Percentiles rank a stretch among this genome's conserved stretches.
phyloP scores from a whole-genome alignment of 2,329 filamentous ascomycete genomes.

The Tetracladium maxilliforme region DNA sequence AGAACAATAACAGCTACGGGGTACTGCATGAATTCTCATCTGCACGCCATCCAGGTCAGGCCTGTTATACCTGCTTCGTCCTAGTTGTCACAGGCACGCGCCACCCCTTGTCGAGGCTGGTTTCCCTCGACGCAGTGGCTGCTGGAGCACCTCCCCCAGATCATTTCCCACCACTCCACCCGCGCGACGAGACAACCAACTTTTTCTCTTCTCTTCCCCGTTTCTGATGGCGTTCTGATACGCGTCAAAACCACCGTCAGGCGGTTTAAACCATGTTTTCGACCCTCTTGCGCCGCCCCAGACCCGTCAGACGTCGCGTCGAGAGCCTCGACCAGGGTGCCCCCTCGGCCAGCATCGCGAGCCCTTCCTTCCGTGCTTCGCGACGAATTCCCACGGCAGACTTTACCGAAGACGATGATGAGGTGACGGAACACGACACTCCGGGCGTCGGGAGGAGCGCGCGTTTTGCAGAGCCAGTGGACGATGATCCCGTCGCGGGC shows the following conservation, averaged over 20 bases:
- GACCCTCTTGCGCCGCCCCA: slow-evolving; percentile 13
- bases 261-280: slow-evolving; percentile 13
- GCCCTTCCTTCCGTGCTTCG: neutral
- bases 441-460: slow-evolving; percentile 20
- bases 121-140: no score
- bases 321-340: slow-evolving; percentile 6
- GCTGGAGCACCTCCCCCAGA: no score
- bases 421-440: slow-evolving; percentile 10
- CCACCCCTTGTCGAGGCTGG: no score
- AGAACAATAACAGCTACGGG: no score
- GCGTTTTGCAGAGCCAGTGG: slow-evolving; percentile 9
- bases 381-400: slow-evolving; percentile 43
- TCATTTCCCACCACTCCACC: no score
- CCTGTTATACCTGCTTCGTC: no score
- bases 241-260: slow-evolving; percentile 2
- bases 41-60: no score
- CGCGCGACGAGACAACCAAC: slow-evolving; percentile 12
- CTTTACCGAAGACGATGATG: slow-evolving; percentile 48
- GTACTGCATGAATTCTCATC: no score
- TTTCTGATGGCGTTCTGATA: slow-evolving; percentile 6
- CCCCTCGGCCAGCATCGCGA: slow-evolving; percentile 7
- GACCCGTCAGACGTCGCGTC: slow-evolving; percentile 9
- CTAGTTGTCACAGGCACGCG: no score
- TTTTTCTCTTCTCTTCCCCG: slow-evolving; percentile 15
- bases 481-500: slow-evolving; percentile 12